These are phyloP conservation scores for Ligustrum vulgare DNA, from an alignment of 257 asterid genomes.

Conservation along the genomic window DNA sequence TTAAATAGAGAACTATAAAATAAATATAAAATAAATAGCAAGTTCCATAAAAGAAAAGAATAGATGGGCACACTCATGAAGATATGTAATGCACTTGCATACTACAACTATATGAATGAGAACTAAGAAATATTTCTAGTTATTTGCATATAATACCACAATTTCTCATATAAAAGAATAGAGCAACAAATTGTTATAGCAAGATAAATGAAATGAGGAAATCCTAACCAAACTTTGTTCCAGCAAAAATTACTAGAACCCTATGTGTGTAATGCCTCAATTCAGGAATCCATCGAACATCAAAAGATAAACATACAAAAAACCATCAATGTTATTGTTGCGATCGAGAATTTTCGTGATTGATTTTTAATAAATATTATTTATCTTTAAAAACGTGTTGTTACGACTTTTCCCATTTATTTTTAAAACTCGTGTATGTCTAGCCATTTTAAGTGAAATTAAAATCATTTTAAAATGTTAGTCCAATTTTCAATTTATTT, in stretches of 20 bases:
- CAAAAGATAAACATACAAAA: conserved; percentile 23
- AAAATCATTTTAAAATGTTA: too few species aligned
- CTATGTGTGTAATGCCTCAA: conserved; percentile 63
- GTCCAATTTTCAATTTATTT: too few species aligned
- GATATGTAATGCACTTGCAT: too few species aligned
- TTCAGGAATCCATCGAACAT: conserved; percentile 54
- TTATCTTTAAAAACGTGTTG: too few species aligned
- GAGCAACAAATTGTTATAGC: neutral
- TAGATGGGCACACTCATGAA: neutral
- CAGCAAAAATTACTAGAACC: conserved; percentile 79
- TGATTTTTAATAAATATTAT: too few species aligned
- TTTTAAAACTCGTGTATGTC: too few species aligned
- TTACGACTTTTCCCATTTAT: too few species aligned
- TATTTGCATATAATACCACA: neutral
- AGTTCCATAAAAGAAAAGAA: neutral
- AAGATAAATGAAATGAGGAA: conserved; percentile 24
- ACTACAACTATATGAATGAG: neutral
- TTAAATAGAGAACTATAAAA: too few species aligned
- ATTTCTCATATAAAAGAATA: neutral
- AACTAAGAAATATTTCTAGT: neutral
- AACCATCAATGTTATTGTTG: conserved; percentile 21
- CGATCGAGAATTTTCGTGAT: too few species aligned
- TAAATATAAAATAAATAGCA: too few species aligned
- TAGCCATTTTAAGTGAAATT: too few species aligned
- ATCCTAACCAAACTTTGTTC: conserved; percentile 85